Evolutionary conservation across 1,284 basidiomycete species (phyloP).

Genomic region (Rhodotorula sp.): DNA sequence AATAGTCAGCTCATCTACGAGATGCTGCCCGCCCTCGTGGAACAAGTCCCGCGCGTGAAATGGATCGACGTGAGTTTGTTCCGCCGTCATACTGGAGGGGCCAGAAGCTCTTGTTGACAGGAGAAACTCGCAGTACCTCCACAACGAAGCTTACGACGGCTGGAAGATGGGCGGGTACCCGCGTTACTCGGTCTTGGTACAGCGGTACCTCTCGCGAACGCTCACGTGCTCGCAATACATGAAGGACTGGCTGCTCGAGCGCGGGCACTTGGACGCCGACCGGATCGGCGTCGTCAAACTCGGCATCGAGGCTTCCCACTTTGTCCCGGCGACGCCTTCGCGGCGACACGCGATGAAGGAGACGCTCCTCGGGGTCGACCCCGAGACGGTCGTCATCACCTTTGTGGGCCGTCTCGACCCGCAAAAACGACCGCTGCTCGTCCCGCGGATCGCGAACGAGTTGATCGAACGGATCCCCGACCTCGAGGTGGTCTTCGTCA

Average conservation of each 20-base stretch:
- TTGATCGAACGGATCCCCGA: slow-evolving; percentile 22
- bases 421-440: slow-evolving; percentile 35
- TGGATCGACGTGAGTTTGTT: slow-evolving; percentile 33
- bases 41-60: slow-evolving; percentile 36
- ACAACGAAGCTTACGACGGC: slow-evolving; percentile 41
- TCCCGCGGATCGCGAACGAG: slow-evolving; percentile 31
- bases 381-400: slow-evolving; percentile 28
- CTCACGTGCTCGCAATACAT: slow-evolving; percentile 41
- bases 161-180: slow-evolving; percentile 42
- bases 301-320: slow-evolving; percentile 35
- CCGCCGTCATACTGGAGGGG: too few relatives aligned
- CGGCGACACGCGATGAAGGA: slow-evolving; percentile 21
- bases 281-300: slow-evolving; percentile 43
- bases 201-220: slow-evolving; percentile 41
- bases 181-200: slow-evolving; percentile 37
- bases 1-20: slow-evolving; percentile 39
- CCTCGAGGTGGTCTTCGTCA: slow-evolving; percentile 34
- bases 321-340: slow-evolving; percentile 6
- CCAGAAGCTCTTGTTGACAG: background rate
- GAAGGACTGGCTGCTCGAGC: slow-evolving; percentile 31
- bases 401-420: slow-evolving; percentile 40
- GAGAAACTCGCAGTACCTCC: slow-evolving; percentile 30
- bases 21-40: slow-evolving; percentile 38
- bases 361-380: slow-evolving; percentile 21
- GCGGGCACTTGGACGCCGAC: slow-evolving; percentile 27